Base-by-base conservation (phyloP, 2,329 filamentous ascomycete species). In the Kalmusia sp. region DNA sequence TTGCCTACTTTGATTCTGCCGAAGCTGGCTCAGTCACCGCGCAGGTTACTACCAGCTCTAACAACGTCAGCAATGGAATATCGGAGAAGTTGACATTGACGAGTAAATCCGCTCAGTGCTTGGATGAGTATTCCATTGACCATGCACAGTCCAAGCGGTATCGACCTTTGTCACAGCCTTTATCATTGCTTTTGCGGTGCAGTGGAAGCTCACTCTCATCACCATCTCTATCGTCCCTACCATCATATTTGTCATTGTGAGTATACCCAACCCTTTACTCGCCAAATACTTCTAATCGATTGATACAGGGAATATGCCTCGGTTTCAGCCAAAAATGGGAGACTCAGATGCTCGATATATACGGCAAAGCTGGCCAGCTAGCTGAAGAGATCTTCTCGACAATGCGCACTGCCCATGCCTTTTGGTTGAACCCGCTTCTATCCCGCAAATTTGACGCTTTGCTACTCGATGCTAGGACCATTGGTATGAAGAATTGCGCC, bases 11-110 rank as follows among this genome's bases (percentile, higher is more conserved):
- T 43, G 95, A 98, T 74, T 95, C 95, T 68, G 83, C 96, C 12
- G 93, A 93, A 46, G 90, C 92, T 28, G 93, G 93, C 53, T 95
- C 97, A 76, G 91, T 98, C 55, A 96, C 93, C 0, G 96, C 93
- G 1, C 88, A 93, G 59, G 96, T 97, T 64, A 98, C 93, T 0
- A 89, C 93, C 9, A 93, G 98, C 72, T 96, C 92, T 38, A 97
- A 96, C 67, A 80, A 96, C 48, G 88, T 98, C 50, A 93, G 97
- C 73, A 93, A 96, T 62, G 93, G 92, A 51, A 92, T 99, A 39
- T 69, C 71, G 1, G 70, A 72, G 37, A 75, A 73, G 54, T 69
- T 79, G 3, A 76, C 76, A 3, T 71, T 80, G 28, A 77, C 77
- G 38, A 69, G 47, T 50, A 50, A 14, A 27, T 41, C 17, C 7